phyloP scores from a whole-genome alignment of 352 stramenopile species.

The Paralagenidium karlingii region DNA sequence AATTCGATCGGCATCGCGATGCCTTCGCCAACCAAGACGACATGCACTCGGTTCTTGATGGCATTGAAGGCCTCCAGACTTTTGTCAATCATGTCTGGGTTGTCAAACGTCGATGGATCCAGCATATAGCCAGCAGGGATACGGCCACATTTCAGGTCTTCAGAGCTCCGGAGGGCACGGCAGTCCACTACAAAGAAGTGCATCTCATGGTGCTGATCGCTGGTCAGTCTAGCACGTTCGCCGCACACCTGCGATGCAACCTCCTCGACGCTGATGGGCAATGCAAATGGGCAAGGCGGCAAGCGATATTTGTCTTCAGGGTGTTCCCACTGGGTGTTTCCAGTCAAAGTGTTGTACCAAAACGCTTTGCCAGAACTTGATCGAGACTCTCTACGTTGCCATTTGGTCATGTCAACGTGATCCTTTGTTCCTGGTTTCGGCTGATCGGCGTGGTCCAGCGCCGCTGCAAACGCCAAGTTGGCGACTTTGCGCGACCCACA shows the following conservation, averaged over 20 bases:
- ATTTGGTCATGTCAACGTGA: conserved; percentile 64
- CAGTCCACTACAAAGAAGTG: conserved; percentile 75
- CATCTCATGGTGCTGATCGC: conserved; percentile 5
- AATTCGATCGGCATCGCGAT: conserved; percentile 49
- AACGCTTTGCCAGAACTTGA: conserved; percentile 66
- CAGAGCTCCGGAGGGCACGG: conserved; percentile 51
- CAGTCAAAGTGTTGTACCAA: conserved; percentile 63
- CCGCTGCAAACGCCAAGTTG: no score
- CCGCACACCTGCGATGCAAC: conserved; percentile 55
- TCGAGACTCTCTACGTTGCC: conserved; percentile 60
- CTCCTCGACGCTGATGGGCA: conserved; percentile 57
- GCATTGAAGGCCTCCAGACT: conserved; percentile 56
- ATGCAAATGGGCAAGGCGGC: conserved; percentile 41
- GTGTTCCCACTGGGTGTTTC: conserved; percentile 73
- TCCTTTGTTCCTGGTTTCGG: not conserved
- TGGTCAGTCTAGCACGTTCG: conserved; percentile 6
- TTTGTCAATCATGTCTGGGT: conserved; percentile 56
- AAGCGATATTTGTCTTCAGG: conserved; percentile 43
- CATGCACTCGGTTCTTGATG: conserved; percentile 59
- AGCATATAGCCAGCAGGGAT: conserved; percentile 68
- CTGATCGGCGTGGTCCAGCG: no score
- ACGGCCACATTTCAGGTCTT: conserved; percentile 63
- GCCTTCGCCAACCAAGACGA: conserved; percentile 64
- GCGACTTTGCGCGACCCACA: no score
- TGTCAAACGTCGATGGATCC: conserved; percentile 70